Evolutionary conservation across 306 rosid genomes (phyloP).

Genomic region (Pyrus bretschneideri): DNA sequence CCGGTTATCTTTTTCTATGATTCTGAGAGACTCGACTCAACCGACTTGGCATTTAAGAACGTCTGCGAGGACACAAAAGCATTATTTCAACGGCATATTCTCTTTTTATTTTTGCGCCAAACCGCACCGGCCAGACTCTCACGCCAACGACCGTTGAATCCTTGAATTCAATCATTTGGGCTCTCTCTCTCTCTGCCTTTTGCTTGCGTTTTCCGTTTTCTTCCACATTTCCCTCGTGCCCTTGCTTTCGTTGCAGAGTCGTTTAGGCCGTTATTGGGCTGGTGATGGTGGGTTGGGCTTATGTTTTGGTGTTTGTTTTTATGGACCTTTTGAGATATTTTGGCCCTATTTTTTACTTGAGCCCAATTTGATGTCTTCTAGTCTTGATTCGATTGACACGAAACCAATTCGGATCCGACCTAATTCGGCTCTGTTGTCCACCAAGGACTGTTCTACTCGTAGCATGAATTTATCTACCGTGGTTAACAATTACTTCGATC

Average conservation of each 20-base stretch:
- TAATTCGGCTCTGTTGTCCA: no score
- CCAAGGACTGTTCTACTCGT: no score
- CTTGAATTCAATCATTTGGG: not conserved
- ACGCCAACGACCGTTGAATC: not conserved
- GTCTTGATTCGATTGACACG: no score
- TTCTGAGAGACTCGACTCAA: not conserved
- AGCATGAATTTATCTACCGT: no score
- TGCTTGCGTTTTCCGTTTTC: not conserved
- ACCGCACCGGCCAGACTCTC: not conserved
- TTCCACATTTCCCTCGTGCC: not conserved
- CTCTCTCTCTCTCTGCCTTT: not conserved
- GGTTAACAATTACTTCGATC: no score
- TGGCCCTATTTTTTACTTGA: no score
- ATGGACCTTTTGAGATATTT: not conserved
- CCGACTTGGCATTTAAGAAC: slow-evolving; percentile 38
- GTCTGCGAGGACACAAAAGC: slow-evolving; percentile 20
- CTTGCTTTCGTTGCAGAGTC: not conserved
- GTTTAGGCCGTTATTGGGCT: not conserved
- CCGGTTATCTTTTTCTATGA: not conserved
- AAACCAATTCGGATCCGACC: no score
- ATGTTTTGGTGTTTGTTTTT: not conserved
- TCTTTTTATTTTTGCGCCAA: not conserved
- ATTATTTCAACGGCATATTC: slow-evolving; percentile 15
- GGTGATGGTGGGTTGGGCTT: not conserved
- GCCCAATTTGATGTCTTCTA: not conserved